phyloP scores from a whole-genome alignment of 768 basidiomycete species.

The Boletus insuetus region DNA sequence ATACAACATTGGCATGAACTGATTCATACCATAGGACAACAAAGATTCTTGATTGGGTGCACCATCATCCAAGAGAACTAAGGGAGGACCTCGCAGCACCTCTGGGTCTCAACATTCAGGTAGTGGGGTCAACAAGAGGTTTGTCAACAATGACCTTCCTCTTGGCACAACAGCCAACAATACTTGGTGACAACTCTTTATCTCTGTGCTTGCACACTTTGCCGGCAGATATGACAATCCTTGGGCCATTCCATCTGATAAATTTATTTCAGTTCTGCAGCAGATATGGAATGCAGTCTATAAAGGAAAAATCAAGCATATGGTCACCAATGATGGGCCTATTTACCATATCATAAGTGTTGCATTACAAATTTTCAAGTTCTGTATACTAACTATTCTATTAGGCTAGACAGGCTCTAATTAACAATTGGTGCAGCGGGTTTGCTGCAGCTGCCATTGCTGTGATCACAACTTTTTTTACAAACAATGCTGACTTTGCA shows the following conservation, averaged over 20 bases:
- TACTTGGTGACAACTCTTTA: not conserved
- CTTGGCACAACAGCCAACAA: not conserved
- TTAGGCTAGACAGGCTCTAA: not conserved
- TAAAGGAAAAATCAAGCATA: not conserved
- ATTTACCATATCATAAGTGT: not conserved
- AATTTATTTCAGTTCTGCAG: not conserved
- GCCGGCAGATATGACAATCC: not conserved
- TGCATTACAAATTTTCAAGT: no score
- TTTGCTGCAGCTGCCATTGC: not conserved
- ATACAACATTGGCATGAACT: no score
- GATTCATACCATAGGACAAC: no score
- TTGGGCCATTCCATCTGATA: not conserved
- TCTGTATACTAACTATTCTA: no score
- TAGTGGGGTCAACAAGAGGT: constrained; percentile 1
- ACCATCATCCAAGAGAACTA: not conserved
- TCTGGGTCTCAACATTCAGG: not conserved
- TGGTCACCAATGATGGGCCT: not conserved
- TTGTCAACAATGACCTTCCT: not conserved
- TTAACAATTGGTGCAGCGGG: not conserved
- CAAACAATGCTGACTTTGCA: not conserved
- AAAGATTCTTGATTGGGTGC: no score
- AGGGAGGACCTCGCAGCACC: not conserved
- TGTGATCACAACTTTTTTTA: not conserved
- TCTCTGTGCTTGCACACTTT: not conserved
- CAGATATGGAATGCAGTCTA: not conserved